Conservation (phyloP, 2,329 filamentous ascomycete genomes). For the Aspergillus puulaauensis region DNA sequence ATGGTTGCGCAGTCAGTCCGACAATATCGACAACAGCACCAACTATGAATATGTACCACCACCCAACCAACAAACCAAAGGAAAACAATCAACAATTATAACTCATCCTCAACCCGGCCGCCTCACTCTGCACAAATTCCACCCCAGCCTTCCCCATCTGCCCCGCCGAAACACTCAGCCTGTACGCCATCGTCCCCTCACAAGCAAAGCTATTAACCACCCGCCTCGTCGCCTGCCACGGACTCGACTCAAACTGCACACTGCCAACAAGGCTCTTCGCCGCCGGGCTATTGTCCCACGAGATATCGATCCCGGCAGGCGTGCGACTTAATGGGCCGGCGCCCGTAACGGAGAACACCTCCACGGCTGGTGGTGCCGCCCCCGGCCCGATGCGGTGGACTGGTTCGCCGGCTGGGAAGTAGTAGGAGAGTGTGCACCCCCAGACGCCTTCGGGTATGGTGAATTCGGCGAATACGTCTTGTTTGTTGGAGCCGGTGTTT, state of each 20-base stretch:
- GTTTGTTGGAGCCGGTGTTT: not conserved
- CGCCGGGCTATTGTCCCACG: constrained; percentile 8
- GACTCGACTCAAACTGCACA: not conserved
- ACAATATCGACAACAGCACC: not conserved
- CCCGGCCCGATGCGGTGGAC: not conserved
- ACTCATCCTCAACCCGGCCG: constrained; percentile 6
- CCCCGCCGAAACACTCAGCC: constrained; percentile 9
- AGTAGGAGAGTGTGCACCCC: constrained; percentile 12
- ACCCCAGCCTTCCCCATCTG: constrained; percentile 1
- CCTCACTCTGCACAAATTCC: constrained; percentile 1
- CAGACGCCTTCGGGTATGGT: constrained; percentile 7
- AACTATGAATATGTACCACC: not conserved
- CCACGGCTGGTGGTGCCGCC: not conserved
- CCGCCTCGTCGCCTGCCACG: not conserved
- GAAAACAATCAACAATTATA: constrained; percentile 6
- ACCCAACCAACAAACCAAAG: not conserved
- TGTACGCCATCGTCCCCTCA: constrained; percentile 4
- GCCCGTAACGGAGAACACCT: constrained; percentile 4
- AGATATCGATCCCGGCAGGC: constrained; percentile 7
- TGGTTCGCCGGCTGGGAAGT: constrained; percentile 2
- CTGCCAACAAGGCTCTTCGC: constrained; percentile 4
- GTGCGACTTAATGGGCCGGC: constrained; percentile 7
- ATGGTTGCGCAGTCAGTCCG: not conserved
- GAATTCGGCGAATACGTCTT: constrained; percentile 13
- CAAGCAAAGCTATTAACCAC: constrained; percentile 13